Base-by-base conservation (phyloP, 1,284 basidiomycete genomes). In the Crepidotus sp. region DNA sequence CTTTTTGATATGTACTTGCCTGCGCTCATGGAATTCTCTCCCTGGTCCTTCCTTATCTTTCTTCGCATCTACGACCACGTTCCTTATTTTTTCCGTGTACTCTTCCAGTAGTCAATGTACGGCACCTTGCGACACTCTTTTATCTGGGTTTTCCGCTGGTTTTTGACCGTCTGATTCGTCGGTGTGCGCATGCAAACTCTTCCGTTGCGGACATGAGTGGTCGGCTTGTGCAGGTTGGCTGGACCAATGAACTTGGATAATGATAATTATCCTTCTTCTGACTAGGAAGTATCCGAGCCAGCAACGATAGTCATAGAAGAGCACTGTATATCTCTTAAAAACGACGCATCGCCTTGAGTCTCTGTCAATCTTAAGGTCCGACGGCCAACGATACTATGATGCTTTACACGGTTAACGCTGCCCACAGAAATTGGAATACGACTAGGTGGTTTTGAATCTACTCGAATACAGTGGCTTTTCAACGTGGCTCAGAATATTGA, bases 341-440 rank as follows among this genome's bases (percentile, higher is more conserved):
- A 40, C 42, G 17, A 38, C 45, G 38, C 34, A 39, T 41, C 45
- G n/a, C n/a, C n/a, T n/a, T n/a, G n/a, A n/a, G n/a, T n/a, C n/a
- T n/a, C n/a, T n/a, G n/a, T n/a, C n/a, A n/a, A n/a, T n/a, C n/a
- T n/a, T n/a, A n/a, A n/a, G n/a, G n/a, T n/a, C n/a, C 46, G 18
- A 55, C 49, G 45, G 38, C 57, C 15, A 46, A 50, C 24, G 72
- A 74, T 50, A 67, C 72, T 9, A 66, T 87, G 54, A 54, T 78
- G 46, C 67, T 89, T 26, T 87, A 83, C 66, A 80, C 77, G 3
- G 65, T 57, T 1, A 62, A 57, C 40, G 48, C 50, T 1, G 47
- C n/a, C n/a, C 50, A n/a, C 58, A 59, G 41, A 57, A 58, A 14
- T 36, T 58, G 3, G 54, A 59, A n/a, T 61, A 60, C 39, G 58